phyloP scores from a whole-genome alignment of 371 early-diverging fungal species.

The Catenaria anguillulae region DNA sequence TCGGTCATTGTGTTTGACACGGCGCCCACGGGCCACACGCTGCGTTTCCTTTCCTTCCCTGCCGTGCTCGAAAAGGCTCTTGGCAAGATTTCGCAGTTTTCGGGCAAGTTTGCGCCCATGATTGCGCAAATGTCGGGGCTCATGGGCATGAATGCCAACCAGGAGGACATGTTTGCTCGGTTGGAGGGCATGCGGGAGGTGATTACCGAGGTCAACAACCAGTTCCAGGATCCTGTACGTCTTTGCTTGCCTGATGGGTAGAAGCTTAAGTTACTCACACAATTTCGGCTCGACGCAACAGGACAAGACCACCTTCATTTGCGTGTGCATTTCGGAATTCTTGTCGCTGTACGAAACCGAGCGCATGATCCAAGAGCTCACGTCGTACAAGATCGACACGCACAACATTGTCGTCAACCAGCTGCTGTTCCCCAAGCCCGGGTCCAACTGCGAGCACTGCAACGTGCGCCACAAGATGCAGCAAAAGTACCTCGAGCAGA shows the following conservation, averaged over 20 bases:
- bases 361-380: conserved; percentile 96
- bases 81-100: conserved; percentile 79
- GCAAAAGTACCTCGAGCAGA: conserved; percentile 92
- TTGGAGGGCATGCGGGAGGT: conserved; percentile 83
- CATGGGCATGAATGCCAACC: conserved; percentile 77
- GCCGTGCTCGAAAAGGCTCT: conserved; percentile 90
- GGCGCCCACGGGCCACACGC: conserved; percentile 98
- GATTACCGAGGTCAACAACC: conserved; percentile 90
- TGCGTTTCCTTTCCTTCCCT: conserved; percentile 95
- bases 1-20: conserved; percentile 96
- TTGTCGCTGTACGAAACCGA: conserved; percentile 97
- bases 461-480: conserved; percentile 92
- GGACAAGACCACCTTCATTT: conserved; percentile 94
- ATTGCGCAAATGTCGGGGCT: conserved; percentile 89
- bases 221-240: conserved; percentile 86
- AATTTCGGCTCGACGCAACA: no score
- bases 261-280: no score
- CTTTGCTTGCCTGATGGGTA: no score
- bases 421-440: conserved; percentile 81
- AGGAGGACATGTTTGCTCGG: conserved; percentile 89
- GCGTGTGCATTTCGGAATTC: conserved; percentile 97
- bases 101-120: conserved; percentile 88
- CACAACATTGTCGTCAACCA: conserved; percentile 98
- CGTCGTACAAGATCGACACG: conserved; percentile 89
- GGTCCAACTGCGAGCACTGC: conserved; percentile 89